Conservation (phyloP, 441 rosid genomes). For the Melastoma candidum region DNA sequence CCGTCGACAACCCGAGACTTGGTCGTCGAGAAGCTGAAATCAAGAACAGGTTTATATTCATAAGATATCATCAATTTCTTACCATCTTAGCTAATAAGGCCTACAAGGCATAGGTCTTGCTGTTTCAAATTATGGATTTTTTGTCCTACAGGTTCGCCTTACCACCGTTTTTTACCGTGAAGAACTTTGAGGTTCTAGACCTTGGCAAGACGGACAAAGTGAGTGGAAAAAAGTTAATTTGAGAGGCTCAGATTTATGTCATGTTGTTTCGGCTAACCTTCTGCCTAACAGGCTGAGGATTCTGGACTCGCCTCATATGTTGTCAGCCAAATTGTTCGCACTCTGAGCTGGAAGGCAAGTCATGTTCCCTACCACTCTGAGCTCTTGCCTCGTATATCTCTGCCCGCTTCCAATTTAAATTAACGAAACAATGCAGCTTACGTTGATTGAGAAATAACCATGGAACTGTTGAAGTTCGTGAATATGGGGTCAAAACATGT, state of each 20-base stretch:
- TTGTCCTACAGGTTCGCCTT: conserved; percentile 39
- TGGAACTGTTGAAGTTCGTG: neutral
- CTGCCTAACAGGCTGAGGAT: conserved; percentile 26
- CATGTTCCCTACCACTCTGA: neutral
- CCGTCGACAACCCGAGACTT: conserved; percentile 91
- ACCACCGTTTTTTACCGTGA: conserved; percentile 65
- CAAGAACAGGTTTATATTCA: conserved; percentile 64
- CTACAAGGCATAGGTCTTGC: too few species aligned
- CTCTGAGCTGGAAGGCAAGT: conserved; percentile 52
- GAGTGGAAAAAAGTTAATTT: conserved; percentile 3
- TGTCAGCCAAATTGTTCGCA: conserved; percentile 50
- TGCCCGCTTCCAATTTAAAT: too few species aligned
- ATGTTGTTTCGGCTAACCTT: neutral
- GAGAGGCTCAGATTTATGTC: neutral
- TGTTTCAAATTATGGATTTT: too few species aligned
- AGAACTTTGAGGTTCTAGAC: conserved; percentile 82
- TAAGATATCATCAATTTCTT: neutral
- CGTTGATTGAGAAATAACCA: too few species aligned
- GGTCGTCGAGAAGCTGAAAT: conserved; percentile 97
- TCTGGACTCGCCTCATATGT: conserved; percentile 53
- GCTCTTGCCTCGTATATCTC: neutral
- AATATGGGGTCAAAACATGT: conserved; percentile 2
- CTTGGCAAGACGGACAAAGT: conserved; percentile 71
- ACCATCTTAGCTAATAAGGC: neutral
- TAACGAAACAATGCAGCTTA: too few species aligned